A percentile compares a stretch with the other conserved stretches of the same genome.
Conservation (phyloP, 139 green algal genomes). For the Ulvella scutata region DNA sequence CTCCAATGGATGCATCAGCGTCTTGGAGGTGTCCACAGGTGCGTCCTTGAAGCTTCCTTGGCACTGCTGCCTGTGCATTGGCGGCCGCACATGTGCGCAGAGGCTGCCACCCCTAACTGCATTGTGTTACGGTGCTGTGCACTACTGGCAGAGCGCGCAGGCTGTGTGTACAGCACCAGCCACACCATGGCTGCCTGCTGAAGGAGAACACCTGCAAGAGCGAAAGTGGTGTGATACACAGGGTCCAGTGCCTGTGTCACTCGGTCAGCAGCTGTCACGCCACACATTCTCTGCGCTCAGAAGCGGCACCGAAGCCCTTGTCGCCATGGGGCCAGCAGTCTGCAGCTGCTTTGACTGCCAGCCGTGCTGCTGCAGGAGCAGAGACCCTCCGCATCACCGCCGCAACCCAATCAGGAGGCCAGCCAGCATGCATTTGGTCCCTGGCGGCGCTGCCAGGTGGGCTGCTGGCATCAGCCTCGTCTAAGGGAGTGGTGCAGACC, state of each 20-base stretch:
- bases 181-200: not conserved
- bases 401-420: slow-evolving; percentile 5
- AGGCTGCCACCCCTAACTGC: no score
- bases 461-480: slow-evolving; percentile 70
- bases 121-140: no score
- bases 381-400: slow-evolving; percentile 63
- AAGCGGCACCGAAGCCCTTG: no score
- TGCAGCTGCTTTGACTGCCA: not conserved
- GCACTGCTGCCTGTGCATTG: not conserved
- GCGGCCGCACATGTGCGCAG: not conserved
- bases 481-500: slow-evolving; percentile 53
- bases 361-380: slow-evolving; percentile 10
- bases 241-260: not conserved
- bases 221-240: not conserved
- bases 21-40: slow-evolving; percentile 35
- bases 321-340: not conserved
- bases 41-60: no score
- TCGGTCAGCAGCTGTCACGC: not conserved
- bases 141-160: no score
- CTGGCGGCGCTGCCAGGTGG: slow-evolving; percentile 60
- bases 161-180: not conserved
- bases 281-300: not conserved
- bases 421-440: slow-evolving; percentile 61
- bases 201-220: slow-evolving; percentile 1
- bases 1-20: slow-evolving; percentile 49